These are phyloP conservation scores for Elsinoe necatrix DNA, from an alignment of 2,329 filamentous ascomycete genomes.

Conservation along the genomic window DNA sequence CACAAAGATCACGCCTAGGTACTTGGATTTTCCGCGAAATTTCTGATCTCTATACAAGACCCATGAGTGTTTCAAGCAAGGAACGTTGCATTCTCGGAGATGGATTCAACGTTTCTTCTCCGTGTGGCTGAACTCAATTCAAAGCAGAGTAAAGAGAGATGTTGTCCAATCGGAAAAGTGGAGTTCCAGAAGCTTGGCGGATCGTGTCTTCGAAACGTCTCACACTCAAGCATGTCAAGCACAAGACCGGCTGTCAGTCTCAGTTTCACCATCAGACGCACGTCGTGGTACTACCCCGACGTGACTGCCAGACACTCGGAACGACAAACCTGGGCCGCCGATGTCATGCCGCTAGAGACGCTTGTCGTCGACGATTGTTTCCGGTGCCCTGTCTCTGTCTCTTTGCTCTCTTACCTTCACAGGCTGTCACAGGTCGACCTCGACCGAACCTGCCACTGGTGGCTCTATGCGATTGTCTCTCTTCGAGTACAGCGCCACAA, in stretches of 20 bases:
- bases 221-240: conserved; percentile 13
- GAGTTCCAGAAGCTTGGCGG: conserved; percentile 1
- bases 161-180: neutral
- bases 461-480: conserved; percentile 1
- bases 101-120: neutral
- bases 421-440: neutral
- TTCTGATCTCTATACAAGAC: neutral
- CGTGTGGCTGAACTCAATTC: neutral
- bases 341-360: conserved; percentile 1
- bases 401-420: neutral
- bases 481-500: neutral
- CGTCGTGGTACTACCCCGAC: neutral
- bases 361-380: neutral
- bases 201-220: conserved; percentile 1
- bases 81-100: neutral
- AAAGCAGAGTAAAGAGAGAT: neutral
- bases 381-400: conserved; percentile 7
- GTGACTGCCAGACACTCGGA: neutral
- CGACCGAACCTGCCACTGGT: neutral
- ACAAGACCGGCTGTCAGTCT: conserved; percentile 1
- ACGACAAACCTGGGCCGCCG: neutral
- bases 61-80: neutral
- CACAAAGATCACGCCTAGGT: neutral
- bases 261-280: conserved; percentile 9
- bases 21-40: neutral